Percentiles rank a stretch among this genome's conserved stretches.
These are phyloP conservation scores for Didymella keratinophila DNA, from an alignment of 2,329 filamentous ascomycete species.

Conservation along the genomic window DNA sequence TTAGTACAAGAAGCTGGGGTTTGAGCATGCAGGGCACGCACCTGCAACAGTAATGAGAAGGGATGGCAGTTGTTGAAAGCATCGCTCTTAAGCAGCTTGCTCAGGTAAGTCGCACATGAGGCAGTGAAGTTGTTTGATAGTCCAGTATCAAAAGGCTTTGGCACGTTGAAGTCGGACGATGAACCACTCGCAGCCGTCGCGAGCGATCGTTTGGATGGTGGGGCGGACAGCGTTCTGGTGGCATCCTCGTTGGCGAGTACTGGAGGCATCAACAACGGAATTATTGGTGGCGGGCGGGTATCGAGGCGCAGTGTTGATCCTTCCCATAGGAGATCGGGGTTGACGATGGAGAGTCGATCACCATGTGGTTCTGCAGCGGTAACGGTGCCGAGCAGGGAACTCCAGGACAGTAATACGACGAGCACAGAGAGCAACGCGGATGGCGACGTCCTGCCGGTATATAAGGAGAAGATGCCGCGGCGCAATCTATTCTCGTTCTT, in stretches of 20 bases:
- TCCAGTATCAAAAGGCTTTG: conserved; percentile 57
- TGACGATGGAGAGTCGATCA: conserved; percentile 40
- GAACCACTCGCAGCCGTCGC: conserved; percentile 33
- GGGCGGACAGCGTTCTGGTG: conserved; percentile 31
- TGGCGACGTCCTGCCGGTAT: conserved; percentile 22
- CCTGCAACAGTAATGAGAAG: conserved; percentile 82
- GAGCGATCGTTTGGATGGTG: conserved; percentile 38
- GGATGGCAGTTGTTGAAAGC: conserved; percentile 80
- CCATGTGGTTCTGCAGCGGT: conserved; percentile 40
- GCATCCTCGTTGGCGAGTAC: conserved; percentile 36
- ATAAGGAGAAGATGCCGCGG: conserved; percentile 30
- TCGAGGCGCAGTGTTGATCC: conserved; percentile 44
- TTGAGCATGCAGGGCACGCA: conserved; percentile 50
- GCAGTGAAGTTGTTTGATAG: conserved; percentile 62
- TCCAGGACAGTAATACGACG: conserved; percentile 36
- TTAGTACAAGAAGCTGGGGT: conserved; percentile 13
- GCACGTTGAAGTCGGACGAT: conserved; percentile 43
- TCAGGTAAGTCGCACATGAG: conserved; percentile 73
- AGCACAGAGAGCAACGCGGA: conserved; percentile 37
- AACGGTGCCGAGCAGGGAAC: conserved; percentile 38
- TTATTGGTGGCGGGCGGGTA: conserved; percentile 38
- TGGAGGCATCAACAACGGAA: conserved; percentile 47
- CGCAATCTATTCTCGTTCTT: conserved; percentile 31
- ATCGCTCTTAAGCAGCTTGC: conserved; percentile 68
- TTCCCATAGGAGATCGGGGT: conserved; percentile 41